Conservation (phyloP, 192 early-diverging fungal genomes). For the Backusella tuberculispora region DNA sequence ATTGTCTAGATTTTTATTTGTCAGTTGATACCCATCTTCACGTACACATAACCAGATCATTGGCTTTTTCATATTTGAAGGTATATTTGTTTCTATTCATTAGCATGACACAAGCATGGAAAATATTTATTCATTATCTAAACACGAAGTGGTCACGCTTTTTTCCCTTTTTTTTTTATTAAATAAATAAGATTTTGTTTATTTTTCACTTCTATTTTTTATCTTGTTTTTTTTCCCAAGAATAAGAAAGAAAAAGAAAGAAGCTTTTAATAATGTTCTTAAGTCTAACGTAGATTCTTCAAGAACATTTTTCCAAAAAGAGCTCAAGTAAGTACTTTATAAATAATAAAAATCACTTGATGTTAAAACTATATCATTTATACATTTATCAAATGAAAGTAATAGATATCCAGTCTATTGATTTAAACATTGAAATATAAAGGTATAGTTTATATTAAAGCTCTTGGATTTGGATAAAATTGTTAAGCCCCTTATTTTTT, state of each 20-base stretch:
- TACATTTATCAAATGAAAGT: neutral
- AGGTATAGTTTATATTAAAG: too few species aligned
- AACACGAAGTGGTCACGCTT: neutral
- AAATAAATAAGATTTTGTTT: neutral
- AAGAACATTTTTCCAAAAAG: neutral
- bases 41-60: neutral
- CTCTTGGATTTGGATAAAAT: neutral
- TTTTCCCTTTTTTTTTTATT: neutral
- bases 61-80: neutral
- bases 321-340: neutral
- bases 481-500: neutral
- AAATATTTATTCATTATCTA: neutral
- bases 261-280: neutral
- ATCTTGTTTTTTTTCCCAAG: neutral
- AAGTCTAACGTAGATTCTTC: neutral
- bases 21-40: neutral
- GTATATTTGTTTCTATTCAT: neutral
- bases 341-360: slow-evolving; percentile 1
- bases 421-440: too few species aligned
- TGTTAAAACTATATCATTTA: neutral
- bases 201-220: neutral
- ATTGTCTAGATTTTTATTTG: neutral
- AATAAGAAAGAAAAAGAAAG: neutral
- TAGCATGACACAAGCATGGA: neutral
- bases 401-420: too few species aligned